Evolutionary conservation across 805 yeast species (phyloP).

Genomic region (Blastobotrys mokoenaii): DNA sequence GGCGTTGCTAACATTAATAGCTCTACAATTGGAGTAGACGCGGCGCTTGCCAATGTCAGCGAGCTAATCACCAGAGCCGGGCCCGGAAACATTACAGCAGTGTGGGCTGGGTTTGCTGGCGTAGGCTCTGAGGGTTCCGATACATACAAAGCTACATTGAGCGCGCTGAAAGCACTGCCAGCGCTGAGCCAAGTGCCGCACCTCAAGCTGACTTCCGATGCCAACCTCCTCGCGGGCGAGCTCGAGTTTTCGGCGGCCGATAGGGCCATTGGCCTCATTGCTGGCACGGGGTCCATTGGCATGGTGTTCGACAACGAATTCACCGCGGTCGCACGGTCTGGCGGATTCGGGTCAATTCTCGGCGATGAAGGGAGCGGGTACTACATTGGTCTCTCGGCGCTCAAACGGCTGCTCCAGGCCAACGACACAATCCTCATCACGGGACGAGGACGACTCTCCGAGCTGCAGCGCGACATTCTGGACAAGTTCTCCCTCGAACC

Average conservation of each 20-base stretch:
- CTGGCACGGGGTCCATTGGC: slow-evolving; percentile 22
- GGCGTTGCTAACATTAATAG: too few relatives aligned
- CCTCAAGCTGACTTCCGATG: slow-evolving; percentile 15
- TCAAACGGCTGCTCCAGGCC: slow-evolving; percentile 9
- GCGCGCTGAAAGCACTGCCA: slow-evolving; percentile 6
- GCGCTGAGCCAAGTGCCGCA: slow-evolving; percentile 1
- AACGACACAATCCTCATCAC: slow-evolving; percentile 7
- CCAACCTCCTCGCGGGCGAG: slow-evolving; percentile 13
- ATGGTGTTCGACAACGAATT: slow-evolving; percentile 12
- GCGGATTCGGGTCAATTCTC: slow-evolving; percentile 21
- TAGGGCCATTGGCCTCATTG: slow-evolving; percentile 14
- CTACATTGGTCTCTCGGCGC: slow-evolving; percentile 15
- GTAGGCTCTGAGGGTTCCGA: slow-evolving; percentile 8
- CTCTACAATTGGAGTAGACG: not conserved
- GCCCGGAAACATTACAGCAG: slow-evolving; percentile 1
- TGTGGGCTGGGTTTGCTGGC: slow-evolving; percentile 22
- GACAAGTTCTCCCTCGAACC: not conserved
- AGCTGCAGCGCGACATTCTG: slow-evolving; percentile 2
- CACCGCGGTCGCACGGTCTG: slow-evolving; percentile 11
- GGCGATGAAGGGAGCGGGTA: slow-evolving; percentile 24
- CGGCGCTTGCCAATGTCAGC: not conserved
- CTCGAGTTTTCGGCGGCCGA: slow-evolving; percentile 2
- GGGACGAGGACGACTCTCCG: not conserved
- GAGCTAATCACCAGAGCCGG: not conserved
- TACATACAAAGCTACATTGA: not conserved